Percentiles rank a stretch among this genome's conserved stretches.
Conservation (phyloP, 352 stramenopile genomes). For the Pythium apleroticum region DNA sequence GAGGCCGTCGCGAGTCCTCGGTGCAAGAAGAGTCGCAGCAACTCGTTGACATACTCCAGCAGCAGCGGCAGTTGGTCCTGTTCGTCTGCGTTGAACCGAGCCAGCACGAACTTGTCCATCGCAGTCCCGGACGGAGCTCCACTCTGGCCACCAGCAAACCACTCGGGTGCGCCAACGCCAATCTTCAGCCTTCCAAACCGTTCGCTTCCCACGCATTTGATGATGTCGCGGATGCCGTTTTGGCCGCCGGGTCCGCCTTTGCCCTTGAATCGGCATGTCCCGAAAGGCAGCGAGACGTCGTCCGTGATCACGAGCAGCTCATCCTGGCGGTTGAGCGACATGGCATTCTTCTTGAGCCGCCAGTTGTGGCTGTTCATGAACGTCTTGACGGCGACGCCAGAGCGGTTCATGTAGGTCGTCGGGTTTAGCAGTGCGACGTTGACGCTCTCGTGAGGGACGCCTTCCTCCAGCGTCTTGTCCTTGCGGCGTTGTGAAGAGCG, state of each 20-base stretch:
- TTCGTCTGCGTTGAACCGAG: conserved; percentile 74
- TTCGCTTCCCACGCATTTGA: conserved; percentile 79
- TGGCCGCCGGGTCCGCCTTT: conserved; percentile 77
- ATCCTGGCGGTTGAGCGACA: conserved; percentile 78
- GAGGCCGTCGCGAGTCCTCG: conserved; percentile 70
- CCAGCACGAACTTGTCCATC: conserved; percentile 84
- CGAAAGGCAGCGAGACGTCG: conserved; percentile 80
- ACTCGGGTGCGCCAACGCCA: conserved; percentile 72
- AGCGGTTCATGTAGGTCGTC: conserved; percentile 87
- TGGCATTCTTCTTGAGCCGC: conserved; percentile 83
- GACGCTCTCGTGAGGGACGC: conserved; percentile 68
- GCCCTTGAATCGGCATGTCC: conserved; percentile 77
- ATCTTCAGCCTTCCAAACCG: conserved; percentile 85
- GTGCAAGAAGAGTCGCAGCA: conserved; percentile 82
- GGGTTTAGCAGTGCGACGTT: conserved; percentile 78
- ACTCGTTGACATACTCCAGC: conserved; percentile 65
- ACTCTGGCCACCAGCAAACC: conserved; percentile 68
- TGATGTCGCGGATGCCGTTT: conserved; percentile 83
- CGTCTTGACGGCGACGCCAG: conserved; percentile 64
- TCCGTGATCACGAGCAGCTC: conserved; percentile 83
- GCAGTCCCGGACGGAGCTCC: conserved; percentile 71
- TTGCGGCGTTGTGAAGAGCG: conserved; percentile 71
- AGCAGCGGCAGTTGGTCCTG: conserved; percentile 69
- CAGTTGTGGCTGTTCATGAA: conserved; percentile 83
- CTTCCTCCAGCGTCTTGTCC: conserved; percentile 69